Evolutionary conservation across 306 rosid genomes (phyloP).

Genomic region (Cicer cuneatum): DNA sequence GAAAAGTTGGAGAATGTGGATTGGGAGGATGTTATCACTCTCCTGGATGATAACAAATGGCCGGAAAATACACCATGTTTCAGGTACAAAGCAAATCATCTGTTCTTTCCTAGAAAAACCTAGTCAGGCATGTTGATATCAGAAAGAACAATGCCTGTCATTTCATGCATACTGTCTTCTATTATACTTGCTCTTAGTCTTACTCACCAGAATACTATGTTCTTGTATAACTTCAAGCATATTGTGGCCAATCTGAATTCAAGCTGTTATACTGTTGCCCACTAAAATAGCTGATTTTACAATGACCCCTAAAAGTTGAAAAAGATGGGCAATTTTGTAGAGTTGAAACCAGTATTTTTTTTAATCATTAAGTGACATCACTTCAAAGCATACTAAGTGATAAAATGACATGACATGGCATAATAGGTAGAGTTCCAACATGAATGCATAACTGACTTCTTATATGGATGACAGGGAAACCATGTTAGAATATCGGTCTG

Average conservation of each 20-base stretch:
- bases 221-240: not conserved
- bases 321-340: not conserved
- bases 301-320: not conserved
- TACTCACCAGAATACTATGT: not conserved
- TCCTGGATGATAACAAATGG: constrained; percentile 78
- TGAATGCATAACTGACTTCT: constrained; percentile 32
- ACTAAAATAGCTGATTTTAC: constrained; percentile 15
- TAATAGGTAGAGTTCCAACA: constrained; percentile 33
- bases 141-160: constrained; percentile 19
- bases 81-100: constrained; percentile 59
- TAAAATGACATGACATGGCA: constrained; percentile 7
- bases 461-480: constrained; percentile 67
- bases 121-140: constrained; percentile 32
- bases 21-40: constrained; percentile 95
- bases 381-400: constrained; percentile 20
- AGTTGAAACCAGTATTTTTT: constrained; percentile 15
- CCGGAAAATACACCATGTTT: constrained; percentile 73
- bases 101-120: constrained; percentile 1
- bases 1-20: constrained; percentile 69
- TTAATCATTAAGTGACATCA: constrained; percentile 1
- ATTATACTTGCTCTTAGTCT: not conserved
- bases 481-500: constrained; percentile 75
- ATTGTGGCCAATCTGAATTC: not conserved
- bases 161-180: constrained; percentile 22
- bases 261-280: not conserved